Percentiles rank a stretch among this genome's conserved stretches.
phyloP scores from a whole-genome alignment of 257 asterid genomes.

The Ballota nigra region DNA sequence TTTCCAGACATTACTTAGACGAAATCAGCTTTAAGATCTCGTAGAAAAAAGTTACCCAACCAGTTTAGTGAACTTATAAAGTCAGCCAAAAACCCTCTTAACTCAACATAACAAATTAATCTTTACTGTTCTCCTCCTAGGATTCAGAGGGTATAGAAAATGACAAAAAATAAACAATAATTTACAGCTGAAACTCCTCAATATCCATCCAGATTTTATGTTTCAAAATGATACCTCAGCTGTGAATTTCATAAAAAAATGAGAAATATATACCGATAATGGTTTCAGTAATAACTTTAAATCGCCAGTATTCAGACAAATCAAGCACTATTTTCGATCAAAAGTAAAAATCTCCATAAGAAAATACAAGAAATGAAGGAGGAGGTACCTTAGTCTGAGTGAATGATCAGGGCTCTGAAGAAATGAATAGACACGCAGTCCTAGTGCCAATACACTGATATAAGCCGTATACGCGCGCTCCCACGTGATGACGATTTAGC shows the following conservation, averaged over 20 bases:
- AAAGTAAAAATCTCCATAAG: not conserved
- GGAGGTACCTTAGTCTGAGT: conserved; percentile 13
- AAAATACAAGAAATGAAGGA: not conserved
- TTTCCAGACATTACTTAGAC: not conserved
- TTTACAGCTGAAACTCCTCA: not conserved
- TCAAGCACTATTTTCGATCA: conserved; percentile 1
- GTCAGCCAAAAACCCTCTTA: not conserved
- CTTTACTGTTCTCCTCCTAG: not conserved
- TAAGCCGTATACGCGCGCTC: not conserved
- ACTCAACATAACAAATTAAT: not conserved
- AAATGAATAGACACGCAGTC: conserved; percentile 5
- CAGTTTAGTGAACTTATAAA: not conserved
- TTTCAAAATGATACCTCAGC: not conserved
- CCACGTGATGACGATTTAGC: not conserved
- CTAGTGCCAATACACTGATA: not conserved
- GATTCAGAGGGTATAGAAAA: not conserved
- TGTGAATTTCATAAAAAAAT: not conserved
- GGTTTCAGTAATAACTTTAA: not conserved
- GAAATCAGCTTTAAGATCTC: not conserved
- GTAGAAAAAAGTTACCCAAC: not conserved
- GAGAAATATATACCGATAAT: not conserved
- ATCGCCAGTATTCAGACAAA: not conserved
- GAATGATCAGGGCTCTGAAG: conserved; percentile 15
- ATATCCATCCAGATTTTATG: not conserved
- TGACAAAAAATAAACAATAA: not conserved